Evolutionary conservation across 73 alveolate species (phyloP).

Genomic region (Symbiodinium natans): DNA sequence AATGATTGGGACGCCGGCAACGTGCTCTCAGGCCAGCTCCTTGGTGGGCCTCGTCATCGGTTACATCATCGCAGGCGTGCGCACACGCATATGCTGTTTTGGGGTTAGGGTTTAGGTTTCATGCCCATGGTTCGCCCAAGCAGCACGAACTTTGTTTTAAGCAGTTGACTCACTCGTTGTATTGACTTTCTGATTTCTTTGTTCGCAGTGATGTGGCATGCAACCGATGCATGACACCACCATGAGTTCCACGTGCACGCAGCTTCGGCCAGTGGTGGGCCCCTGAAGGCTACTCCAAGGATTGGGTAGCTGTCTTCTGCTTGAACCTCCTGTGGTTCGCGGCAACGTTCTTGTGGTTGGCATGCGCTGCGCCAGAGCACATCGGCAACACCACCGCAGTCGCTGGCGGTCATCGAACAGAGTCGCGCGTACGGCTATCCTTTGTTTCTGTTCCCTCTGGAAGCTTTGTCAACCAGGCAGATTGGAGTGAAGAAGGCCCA

Average conservation of each 20-base stretch:
- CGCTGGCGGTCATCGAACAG: not conserved
- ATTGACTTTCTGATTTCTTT: too few relatives aligned
- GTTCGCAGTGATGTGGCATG: too few relatives aligned
- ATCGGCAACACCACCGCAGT: not conserved
- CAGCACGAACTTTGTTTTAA: too few relatives aligned
- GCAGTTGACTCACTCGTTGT: too few relatives aligned
- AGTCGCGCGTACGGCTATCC: not conserved
- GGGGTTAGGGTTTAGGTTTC: too few relatives aligned
- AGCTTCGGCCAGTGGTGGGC: not conserved
- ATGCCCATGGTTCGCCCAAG: too few relatives aligned
- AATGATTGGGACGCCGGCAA: too few relatives aligned
- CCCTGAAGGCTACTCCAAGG: conserved; percentile 31
- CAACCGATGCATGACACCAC: too few relatives aligned
- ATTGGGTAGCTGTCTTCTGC: conserved; percentile 41
- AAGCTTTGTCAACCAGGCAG: not conserved
- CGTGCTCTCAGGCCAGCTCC: conserved; percentile 69
- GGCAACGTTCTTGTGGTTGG: not conserved
- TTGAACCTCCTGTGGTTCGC: conserved; percentile 52
- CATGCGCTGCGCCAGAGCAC: not conserved
- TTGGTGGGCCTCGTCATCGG: conserved; percentile 69
- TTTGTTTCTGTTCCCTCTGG: conserved; percentile 12
- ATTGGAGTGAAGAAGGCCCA: not conserved
- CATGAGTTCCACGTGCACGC: too few relatives aligned
- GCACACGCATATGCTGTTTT: not conserved
- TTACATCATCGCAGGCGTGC: conserved; percentile 62